A percentile compares a stretch with the other conserved stretches of the same genome.
Conservation (phyloP, 139 green algal genomes). For the Closterium sp. region DNA sequence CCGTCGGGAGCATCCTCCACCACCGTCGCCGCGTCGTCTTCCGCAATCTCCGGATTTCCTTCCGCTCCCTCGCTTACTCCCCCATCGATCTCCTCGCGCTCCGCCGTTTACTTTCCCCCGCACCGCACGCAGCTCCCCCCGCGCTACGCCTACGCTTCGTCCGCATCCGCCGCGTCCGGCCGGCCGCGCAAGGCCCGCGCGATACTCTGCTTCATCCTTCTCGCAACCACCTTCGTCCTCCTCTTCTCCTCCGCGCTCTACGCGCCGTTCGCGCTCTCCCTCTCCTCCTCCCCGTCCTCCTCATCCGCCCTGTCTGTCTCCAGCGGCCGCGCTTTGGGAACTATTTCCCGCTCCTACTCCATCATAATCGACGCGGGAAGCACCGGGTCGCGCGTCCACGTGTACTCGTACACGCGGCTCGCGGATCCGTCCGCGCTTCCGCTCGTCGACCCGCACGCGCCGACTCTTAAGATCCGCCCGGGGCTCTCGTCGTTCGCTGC, state of each 20-base stretch:
- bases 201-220: background rate
- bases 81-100: background rate
- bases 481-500: constrained; percentile 38
- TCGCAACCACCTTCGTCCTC: background rate
- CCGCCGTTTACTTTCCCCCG: constrained; percentile 5
- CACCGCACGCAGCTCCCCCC: constrained; percentile 17
- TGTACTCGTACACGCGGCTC: constrained; percentile 23
- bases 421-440: background rate
- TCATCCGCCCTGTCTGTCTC: background rate
- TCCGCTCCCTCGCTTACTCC: constrained; percentile 1
- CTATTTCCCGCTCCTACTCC: background rate
- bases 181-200: background rate
- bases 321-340: background rate
- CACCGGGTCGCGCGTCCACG: constrained; percentile 36
- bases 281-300: background rate
- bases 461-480: constrained; percentile 34
- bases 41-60: background rate
- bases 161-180: background rate
- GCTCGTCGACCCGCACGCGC: background rate
- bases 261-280: background rate
- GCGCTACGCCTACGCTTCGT: background rate
- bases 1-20: background rate
- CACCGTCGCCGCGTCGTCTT: background rate
- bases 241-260: background rate
- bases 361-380: constrained; percentile 46